Percentiles rank a stretch among this genome's conserved stretches.
Evolutionary conservation across 768 basidiomycete genomes (phyloP).

Genomic region (Trametes sanguinea): DNA sequence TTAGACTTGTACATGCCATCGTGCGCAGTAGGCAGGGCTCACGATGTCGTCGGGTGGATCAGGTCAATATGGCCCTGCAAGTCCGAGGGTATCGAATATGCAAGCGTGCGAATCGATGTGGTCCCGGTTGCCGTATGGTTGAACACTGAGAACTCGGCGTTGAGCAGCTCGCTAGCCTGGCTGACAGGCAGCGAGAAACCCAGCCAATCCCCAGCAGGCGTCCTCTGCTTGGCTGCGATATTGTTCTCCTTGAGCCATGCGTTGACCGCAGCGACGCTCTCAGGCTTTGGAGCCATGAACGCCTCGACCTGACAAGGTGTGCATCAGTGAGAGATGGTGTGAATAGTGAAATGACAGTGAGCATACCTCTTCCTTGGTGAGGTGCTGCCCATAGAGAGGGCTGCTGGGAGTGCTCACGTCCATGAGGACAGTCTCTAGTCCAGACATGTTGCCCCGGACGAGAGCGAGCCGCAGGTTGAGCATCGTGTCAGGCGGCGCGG

Average conservation of each 20-base stretch:
- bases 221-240: conserved; percentile 22
- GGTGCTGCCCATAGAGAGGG: conserved; percentile 39
- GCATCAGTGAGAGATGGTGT: neutral
- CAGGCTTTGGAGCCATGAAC: conserved; percentile 31
- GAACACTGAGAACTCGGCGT: conserved; percentile 39
- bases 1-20: too few relatives aligned
- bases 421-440: conserved; percentile 39
- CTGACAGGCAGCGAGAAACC: conserved; percentile 34
- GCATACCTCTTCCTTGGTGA: conserved; percentile 41
- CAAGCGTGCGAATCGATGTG: conserved; percentile 37
- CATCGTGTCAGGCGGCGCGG: conserved; percentile 32
- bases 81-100: conserved; percentile 39
- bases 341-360: neutral
- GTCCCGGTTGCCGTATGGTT: conserved; percentile 33
- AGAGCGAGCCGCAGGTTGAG: conserved; percentile 43
- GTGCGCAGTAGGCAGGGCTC: too few relatives aligned
- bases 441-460: conserved; percentile 36
- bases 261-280: conserved; percentile 31
- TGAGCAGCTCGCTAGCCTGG: conserved; percentile 39
- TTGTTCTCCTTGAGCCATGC: conserved; percentile 32
- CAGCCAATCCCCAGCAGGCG: conserved; percentile 40
- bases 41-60: conserved; percentile 33
- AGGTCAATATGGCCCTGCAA: conserved; percentile 34
- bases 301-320: conserved; percentile 26
- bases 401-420: conserved; percentile 42